Evolutionary conservation across 805 yeast species (phyloP).

Genomic region (Saturnispora diversa): DNA sequence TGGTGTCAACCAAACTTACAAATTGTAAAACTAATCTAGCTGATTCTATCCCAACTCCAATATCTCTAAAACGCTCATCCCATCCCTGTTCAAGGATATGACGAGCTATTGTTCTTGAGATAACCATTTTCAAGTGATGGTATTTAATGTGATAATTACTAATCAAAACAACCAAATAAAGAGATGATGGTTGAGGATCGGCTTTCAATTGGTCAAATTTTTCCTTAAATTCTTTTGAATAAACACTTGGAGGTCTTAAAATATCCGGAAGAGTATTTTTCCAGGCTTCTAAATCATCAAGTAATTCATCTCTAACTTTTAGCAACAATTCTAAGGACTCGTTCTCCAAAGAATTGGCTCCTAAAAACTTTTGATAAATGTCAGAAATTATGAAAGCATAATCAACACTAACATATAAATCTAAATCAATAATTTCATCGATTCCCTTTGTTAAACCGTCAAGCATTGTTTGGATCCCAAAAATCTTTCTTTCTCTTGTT

Average conservation of each 20-base stretch:
- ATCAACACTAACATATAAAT: conserved; percentile 19
- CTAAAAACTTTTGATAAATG: conserved; percentile 23
- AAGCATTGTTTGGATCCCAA: conserved; percentile 9
- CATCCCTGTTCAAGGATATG: neutral
- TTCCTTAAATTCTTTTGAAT: conserved; percentile 10
- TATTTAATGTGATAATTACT: conserved; percentile 21
- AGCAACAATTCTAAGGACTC: conserved; percentile 17
- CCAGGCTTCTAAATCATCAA: conserved; percentile 26
- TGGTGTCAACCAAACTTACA: conserved; percentile 14
- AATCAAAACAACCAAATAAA: conserved; percentile 11
- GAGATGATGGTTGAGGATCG: conserved; percentile 5
- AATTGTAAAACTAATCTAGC: conserved; percentile 24
- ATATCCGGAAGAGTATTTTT: conserved; percentile 21
- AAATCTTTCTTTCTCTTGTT: conserved; percentile 9
- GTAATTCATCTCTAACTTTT: conserved; percentile 12
- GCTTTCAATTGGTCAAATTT: conserved; percentile 9
- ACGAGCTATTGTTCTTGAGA: conserved; percentile 19
- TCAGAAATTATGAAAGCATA: conserved; percentile 22
- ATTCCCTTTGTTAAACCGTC: conserved; percentile 7
- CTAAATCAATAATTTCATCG: conserved; percentile 5
- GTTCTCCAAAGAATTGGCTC: conserved; percentile 23
- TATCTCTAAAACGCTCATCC: conserved; percentile 1
- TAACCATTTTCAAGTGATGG: conserved; percentile 23
- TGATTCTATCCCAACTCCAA: conserved; percentile 12
- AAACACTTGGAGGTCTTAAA: conserved; percentile 19